Conservation (phyloP, 2,329 filamentous ascomycete genomes). For the Sporothrix curviconia region DNA sequence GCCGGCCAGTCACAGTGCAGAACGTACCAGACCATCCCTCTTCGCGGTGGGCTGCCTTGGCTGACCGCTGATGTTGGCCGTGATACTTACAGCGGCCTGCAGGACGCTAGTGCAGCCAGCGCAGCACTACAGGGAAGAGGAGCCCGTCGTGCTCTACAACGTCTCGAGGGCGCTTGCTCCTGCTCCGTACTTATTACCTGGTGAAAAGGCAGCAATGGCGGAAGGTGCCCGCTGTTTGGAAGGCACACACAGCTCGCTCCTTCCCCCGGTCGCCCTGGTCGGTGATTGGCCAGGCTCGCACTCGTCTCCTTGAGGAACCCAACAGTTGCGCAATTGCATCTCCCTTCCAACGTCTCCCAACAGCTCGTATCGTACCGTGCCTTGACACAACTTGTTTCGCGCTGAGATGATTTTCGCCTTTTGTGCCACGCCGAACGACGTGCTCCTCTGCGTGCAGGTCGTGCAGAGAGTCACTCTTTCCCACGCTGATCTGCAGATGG, state of each 20-base stretch:
- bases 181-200: too few relatives aligned
- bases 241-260: background rate
- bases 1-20: conserved; percentile 13
- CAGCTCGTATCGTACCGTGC: too few relatives aligned
- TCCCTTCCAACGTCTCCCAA: too few relatives aligned
- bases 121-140: conserved; percentile 4
- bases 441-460: background rate
- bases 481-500: background rate
- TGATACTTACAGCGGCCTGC: conserved; percentile 7
- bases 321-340: too few relatives aligned
- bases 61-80: background rate
- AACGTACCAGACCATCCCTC: background rate
- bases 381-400: background rate
- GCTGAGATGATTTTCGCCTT: background rate
- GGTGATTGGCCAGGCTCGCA: background rate
- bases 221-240: background rate
- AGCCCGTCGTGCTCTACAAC: background rate
- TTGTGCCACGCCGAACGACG: background rate
- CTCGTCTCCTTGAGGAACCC: too few relatives aligned
- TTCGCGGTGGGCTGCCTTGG: conserved; percentile 1
- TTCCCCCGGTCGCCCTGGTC: background rate
- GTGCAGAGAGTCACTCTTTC: background rate
- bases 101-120: conserved; percentile 13
- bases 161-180: background rate
- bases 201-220: too few relatives aligned